Conservation (phyloP, 805 yeast species). For the Zygoascus tannicola region DNA sequence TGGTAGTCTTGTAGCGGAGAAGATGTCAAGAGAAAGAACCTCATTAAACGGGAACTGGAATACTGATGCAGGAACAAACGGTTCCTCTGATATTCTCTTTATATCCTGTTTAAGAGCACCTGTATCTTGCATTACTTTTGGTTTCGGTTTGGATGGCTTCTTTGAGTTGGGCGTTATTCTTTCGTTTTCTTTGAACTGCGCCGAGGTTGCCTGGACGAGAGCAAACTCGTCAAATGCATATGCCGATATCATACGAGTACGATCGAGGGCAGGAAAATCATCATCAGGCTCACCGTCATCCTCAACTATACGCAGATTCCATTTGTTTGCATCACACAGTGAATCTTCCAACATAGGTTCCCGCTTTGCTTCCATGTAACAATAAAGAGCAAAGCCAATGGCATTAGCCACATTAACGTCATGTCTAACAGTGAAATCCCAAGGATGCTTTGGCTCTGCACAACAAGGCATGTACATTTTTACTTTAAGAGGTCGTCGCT, state of each 20-base stretch:
- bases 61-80: slow-evolving; percentile 9
- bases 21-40: slow-evolving; percentile 20
- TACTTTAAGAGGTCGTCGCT: slow-evolving; percentile 24
- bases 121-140: slow-evolving; percentile 2
- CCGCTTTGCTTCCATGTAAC: slow-evolving; percentile 21
- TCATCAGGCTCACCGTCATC: slow-evolving; percentile 90
- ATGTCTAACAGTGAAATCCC: slow-evolving; percentile 27
- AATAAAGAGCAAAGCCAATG: slow-evolving; percentile 44
- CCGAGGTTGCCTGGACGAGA: slow-evolving; percentile 45
- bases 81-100: slow-evolving; percentile 11
- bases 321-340: slow-evolving; percentile 48
- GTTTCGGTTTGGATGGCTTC: slow-evolving; percentile 7
- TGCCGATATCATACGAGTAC: slow-evolving; percentile 54
- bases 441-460: slow-evolving; percentile 23
- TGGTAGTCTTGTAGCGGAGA: slow-evolving; percentile 18
- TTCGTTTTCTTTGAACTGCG: slow-evolving; percentile 26
- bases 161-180: slow-evolving; percentile 26
- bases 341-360: slow-evolving; percentile 21
- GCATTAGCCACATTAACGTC: slow-evolving; percentile 43
- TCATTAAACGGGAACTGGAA: slow-evolving; percentile 28
- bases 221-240: slow-evolving; percentile 81
- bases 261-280: slow-evolving; percentile 77
- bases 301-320: slow-evolving; percentile 77
- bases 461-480: slow-evolving; percentile 29
- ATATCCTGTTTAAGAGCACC: slow-evolving; percentile 3